phyloP scores from a whole-genome alignment of 2,329 filamentous ascomycete species.

The Penicillium sp. region DNA sequence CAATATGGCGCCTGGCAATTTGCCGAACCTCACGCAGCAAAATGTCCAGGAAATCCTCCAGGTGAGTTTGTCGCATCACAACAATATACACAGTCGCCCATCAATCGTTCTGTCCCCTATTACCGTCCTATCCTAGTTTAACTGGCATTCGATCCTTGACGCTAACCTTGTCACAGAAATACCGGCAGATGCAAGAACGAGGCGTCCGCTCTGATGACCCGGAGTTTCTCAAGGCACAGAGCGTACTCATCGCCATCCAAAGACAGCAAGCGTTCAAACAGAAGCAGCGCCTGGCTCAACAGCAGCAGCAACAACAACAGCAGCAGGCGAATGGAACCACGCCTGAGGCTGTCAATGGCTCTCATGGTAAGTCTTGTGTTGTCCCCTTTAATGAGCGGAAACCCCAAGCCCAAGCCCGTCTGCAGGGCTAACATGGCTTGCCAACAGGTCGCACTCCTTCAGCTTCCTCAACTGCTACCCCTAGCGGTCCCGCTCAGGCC shows the following conservation, averaged over 20 bases:
- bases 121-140: not conserved
- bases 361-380: conserved; percentile 37
- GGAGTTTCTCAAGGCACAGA: conserved; percentile 77
- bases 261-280: conserved; percentile 58
- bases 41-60: conserved; percentile 69
- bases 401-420: not conserved
- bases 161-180: conserved; percentile 63
- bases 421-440: not conserved
- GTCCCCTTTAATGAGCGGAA: not conserved
- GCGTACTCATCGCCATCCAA: conserved; percentile 69
- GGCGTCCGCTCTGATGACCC: conserved; percentile 79
- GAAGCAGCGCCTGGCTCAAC: conserved; percentile 47
- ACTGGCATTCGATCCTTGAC: not conserved
- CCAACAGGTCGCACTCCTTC: conserved; percentile 36
- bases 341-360: conserved; percentile 39
- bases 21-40: conserved; percentile 67
- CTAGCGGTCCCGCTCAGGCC: conserved; percentile 22
- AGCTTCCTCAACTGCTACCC: conserved; percentile 31
- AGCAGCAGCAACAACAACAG: conserved; percentile 43
- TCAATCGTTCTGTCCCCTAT: not conserved
- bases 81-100: not conserved
- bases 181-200: conserved; percentile 79
- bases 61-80: conserved; percentile 33
- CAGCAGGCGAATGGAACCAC: conserved; percentile 44
- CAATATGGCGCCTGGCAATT: conserved; percentile 63